Base-by-base conservation (phyloP, 2,329 filamentous ascomycete species). In the Pseudogymnoascus sp. region DNA sequence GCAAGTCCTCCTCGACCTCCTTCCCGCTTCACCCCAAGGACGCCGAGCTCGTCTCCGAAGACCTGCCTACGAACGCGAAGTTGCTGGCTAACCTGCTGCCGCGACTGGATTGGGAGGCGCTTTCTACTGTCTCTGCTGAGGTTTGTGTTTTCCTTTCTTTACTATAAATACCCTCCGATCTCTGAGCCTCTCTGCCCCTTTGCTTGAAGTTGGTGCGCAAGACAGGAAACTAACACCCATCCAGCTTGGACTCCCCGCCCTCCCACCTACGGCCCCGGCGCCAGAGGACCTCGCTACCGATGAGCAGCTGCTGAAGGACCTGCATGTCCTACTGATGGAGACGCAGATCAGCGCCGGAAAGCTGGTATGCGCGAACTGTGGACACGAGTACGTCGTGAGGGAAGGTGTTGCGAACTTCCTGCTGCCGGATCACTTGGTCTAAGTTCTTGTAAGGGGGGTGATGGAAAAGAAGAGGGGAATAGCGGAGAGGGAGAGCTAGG, bases 351-450 rank as follows among this genome's bases (percentile, higher is more conserved):
- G 86, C 38, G 90, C 93, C 77, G 95, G 95, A 2, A 93, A 90
- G 77, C 81, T 99, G 67, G 89, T 93, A 4, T 99, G 95, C 75
- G 92, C 85, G 59, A 90, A 89, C 76, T 99, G 95, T 74, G 91
- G 90, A 59, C 93, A 97, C 74, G 91, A 96, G 79, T 99, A 97
- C 76, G 87, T 87, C 64, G 88, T 99, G 67, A 93, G 95, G 74
- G 93, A 99, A 77, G 95, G 95, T 4, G 96, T 97, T 75, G 91
- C 92, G 65, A 97, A 97, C 76, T 99, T 99, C 72, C 78, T 99
- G 73, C 78, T 99, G 69, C 95, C 95, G 11, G 95, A 89, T 71
- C 95, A 99, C 79, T 78, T 99, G 76, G 95, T 93, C 35, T 84
- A 73, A 79, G 64, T 11, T n/a, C 11, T 46, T 62, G 44, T 4